A percentile compares a stretch with the other conserved stretches of the same genome.
phyloP scores from a whole-genome alignment of 345 rosid genomes.

The Eucalyptus paniculata region DNA sequence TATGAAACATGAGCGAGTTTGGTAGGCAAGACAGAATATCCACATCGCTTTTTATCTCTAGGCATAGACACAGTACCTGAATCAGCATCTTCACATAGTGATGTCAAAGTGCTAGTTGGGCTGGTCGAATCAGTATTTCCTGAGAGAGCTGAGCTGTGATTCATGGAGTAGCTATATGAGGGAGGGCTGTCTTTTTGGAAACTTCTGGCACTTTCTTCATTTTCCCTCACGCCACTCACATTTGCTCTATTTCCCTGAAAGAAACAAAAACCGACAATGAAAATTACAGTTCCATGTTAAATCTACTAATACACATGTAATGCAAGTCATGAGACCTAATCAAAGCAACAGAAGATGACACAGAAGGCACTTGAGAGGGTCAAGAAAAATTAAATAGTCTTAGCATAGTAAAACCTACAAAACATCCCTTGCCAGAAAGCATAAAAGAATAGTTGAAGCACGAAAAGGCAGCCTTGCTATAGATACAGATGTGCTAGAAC shows the following conservation, averaged over 20 bases:
- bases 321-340: background rate
- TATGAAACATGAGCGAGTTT: background rate
- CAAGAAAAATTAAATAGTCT: background rate
- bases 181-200: conserved; percentile 24
- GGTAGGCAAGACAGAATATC: background rate
- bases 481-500: background rate
- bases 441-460: background rate
- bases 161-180: conserved; percentile 20
- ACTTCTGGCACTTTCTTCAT: conserved; percentile 13
- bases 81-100: conserved; percentile 78
- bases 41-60: background rate
- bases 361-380: background rate
- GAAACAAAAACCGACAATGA: background rate
- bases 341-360: background rate
- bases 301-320: background rate
- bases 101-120: conserved; percentile 70
- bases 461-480: background rate
- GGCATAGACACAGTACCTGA: conserved; percentile 34
- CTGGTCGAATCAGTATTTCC: conserved; percentile 62
- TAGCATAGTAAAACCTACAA: background rate
- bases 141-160: conserved; percentile 26
- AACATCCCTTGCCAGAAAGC: background rate
- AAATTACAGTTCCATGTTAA: background rate
- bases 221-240: conserved; percentile 33
- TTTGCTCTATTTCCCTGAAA: conserved; percentile 56